Percentiles rank a stretch among this genome's conserved stretches.
phyloP scores from a whole-genome alignment of 192 early-diverging fungal genomes.

The Coemansia sp. region DNA sequence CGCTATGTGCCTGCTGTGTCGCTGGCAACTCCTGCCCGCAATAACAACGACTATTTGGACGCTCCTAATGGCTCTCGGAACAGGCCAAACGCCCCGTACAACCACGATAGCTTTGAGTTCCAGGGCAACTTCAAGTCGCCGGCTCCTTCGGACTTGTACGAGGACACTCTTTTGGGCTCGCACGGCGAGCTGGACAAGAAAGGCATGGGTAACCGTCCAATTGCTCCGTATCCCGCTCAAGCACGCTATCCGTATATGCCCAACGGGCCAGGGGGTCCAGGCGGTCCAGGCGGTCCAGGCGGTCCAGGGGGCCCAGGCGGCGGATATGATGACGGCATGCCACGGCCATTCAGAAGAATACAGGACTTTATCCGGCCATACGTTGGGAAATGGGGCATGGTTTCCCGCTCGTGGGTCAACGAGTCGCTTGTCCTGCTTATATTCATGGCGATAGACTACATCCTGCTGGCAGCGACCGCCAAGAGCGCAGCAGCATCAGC shows the following conservation, averaged over 20 bases:
- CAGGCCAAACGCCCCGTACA: not conserved
- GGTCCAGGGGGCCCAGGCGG: not conserved
- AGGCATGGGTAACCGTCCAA: not conserved
- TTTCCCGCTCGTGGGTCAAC: slow-evolving; percentile 42
- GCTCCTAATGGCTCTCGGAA: not conserved
- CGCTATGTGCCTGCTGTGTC: slow-evolving; percentile 5
- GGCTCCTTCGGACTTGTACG: slow-evolving; percentile 3
- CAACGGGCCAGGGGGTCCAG: not conserved
- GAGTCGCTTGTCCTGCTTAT: slow-evolving; percentile 39
- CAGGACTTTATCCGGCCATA: slow-evolving; percentile 23
- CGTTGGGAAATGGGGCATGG: slow-evolving; percentile 35
- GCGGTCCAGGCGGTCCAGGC: not conserved
- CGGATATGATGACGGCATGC: slow-evolving; percentile 2
- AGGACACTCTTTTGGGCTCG: slow-evolving; percentile 6
- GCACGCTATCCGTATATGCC: not conserved
- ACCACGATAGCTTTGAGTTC: not conserved
- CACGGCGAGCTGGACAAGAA: not conserved
- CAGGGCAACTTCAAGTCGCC: not conserved
- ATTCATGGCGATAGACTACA: slow-evolving; percentile 29
- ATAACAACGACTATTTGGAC: not conserved
- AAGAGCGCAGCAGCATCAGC: slow-evolving; percentile 17
- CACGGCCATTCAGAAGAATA: not conserved
- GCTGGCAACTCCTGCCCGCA: slow-evolving; percentile 1
- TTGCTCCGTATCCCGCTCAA: not conserved
- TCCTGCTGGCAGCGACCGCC: slow-evolving; percentile 19